Conservation (phyloP, 192 early-diverging fungal genomes). For the Coemansia sp. region DNA sequence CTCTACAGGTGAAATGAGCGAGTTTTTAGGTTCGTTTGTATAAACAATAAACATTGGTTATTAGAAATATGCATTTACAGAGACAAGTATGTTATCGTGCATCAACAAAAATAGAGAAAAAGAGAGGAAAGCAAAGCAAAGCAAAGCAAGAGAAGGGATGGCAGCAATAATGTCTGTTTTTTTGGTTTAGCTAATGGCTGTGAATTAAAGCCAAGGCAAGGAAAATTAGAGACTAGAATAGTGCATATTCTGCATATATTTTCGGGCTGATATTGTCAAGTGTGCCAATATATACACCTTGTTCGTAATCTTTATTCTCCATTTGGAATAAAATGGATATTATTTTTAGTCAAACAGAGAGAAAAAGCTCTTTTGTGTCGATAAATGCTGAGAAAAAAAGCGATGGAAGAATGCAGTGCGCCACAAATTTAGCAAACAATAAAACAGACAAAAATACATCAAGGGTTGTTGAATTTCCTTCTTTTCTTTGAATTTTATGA, state of each 20-base stretch:
- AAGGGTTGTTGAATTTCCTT: neutral
- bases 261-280: neutral
- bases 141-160: neutral
- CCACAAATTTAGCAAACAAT: conserved; percentile 2
- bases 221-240: neutral
- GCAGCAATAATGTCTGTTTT: neutral
- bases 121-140: neutral
- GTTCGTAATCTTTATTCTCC: neutral
- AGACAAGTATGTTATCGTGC: neutral
- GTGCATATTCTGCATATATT: conserved; percentile 1
- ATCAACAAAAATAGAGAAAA: neutral
- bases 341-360: neutral
- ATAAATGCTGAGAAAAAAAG: neutral
- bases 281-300: conserved; percentile 1
- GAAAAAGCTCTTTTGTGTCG: neutral
- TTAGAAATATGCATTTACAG: conserved; percentile 1
- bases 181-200: neutral
- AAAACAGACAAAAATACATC: neutral
- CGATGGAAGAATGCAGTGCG: neutral
- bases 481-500: neutral
- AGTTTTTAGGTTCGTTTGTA: neutral
- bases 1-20: conserved; percentile 27
- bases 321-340: neutral
- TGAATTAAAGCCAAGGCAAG: neutral
- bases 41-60: neutral